Evolutionary conservation across 208 protist species (phyloP), one percentile per base, ranked within the genome.

Genomic region (Crithidia sp.): DNA sequence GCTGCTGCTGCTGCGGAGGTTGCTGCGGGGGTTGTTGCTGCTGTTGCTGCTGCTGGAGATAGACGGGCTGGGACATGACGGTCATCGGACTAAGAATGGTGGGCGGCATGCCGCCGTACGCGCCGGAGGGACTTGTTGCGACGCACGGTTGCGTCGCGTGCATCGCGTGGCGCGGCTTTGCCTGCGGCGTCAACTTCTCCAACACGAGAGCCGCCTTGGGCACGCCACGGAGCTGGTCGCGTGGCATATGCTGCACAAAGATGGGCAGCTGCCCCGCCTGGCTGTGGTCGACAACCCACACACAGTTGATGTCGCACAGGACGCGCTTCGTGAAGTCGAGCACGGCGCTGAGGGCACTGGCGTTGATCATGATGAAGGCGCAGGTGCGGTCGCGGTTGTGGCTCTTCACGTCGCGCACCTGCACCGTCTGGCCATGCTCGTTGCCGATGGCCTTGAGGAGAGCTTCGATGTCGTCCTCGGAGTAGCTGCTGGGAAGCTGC

Each of bases 341-440:
- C 7, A 95, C 77, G 2, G 82, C 68, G 10, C 54, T 43, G 3
- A 93, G 69, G 7, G 86, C 86, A 47, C 80, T 71, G 12, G 77
- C 72, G 69, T 95, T 95, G 59, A 93, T 78, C 79, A 91, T 82
- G 10, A 95, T 81, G 76, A 95, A 95, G n/a, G 90, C 90, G 65
- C 90, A 95, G 6, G 90, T 93, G 12, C 86, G 87, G 57, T 91
- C 87, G n/a, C 84, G 82, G 66, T 85, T 85, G 77, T 95, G 90
- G 57, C 81, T 86, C 76, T 95, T 95, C 53, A 95, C 87, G 61
- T 92, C 87, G 43, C 86, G 82, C 13, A 92, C 84, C 60, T 92
- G 81, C 57, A 95, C 84, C 5, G 69, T 45, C 41, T 84, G 75
- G 10, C 81, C 81, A 37, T 77, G 64, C 59, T 89, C 79, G 37